Evolutionary conservation across 768 basidiomycete genomes (phyloP), one percentile per base, ranked within the genome.

Genomic region (Strobilomyces echinocephalus): DNA sequence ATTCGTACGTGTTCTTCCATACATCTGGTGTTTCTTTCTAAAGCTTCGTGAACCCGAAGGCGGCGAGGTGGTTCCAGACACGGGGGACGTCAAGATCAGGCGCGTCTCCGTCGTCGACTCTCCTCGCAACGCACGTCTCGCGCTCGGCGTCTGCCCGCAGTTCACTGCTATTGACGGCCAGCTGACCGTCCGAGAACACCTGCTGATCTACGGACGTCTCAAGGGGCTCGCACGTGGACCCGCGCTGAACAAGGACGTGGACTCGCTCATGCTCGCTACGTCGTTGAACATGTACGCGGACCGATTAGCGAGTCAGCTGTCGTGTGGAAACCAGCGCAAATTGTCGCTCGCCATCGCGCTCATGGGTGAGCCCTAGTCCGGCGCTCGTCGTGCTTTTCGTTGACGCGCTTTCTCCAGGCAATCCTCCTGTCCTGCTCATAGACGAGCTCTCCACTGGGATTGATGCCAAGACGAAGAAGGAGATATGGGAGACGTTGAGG

Each of bases 381-480:
- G n/a, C 34, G 4, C 28, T 9, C 1, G 6, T 15, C n/a, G 24
- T 5, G 12, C 14, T n/a, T 3, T 28, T 20, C 24, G 11, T 7
- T 46, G 35, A 48, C 44, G n/a, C 30, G 16, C 16, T 45, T 12
- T 4, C 12, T 31, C 3, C 48, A 84, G 87, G 87, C 6, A 90
- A 90, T 59, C 85, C 88, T 5, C 73, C 85, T 4, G 88, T 90
- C 4, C 72, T 91, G 3, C 76, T 91, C 20, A 89, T 91, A 43
- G 89, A 91, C 56, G 88, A 91, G 63, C 91, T 88, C 66, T 88
- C 86, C 7, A 88, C 87, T 3, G 89, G 89, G 6, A 82, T 91
- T 45, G 89, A 90, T 63, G 85, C 88, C 8, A 88, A 83, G 67
- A 89, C 84, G 76, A 91, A 90, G 68, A 74, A 89, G 34, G 86